phyloP scores from a whole-genome alignment of 1,284 basidiomycete genomes.

The Cryptococcus jaspeensis region DNA sequence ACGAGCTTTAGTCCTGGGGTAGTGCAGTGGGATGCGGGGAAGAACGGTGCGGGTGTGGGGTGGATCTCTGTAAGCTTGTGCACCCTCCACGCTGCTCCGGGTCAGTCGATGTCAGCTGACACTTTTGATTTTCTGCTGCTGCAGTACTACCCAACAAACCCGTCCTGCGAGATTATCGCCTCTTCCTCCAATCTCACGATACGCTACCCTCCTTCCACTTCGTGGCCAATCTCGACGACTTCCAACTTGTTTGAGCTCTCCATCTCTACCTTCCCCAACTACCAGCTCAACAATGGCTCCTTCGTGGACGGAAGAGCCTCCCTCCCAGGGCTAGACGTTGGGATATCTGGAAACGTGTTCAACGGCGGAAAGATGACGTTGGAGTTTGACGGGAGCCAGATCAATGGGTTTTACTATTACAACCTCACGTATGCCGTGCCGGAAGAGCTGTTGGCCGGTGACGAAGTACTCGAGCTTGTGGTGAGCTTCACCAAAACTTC shows the following conservation, averaged over 20 bases:
- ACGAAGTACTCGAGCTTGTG: slow-evolving; percentile 4
- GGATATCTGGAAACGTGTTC: slow-evolving; percentile 15
- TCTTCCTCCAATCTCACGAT: slow-evolving; percentile 7
- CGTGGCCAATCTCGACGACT: neutral
- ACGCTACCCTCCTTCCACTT: slow-evolving; percentile 2
- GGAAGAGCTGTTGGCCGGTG: neutral
- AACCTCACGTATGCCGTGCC: slow-evolving; percentile 8
- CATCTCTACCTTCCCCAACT: slow-evolving; percentile 12
- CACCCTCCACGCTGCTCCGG: too few species aligned
- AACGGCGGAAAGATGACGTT: neutral
- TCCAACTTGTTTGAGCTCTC: slow-evolving; percentile 7
- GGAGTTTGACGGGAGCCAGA: slow-evolving; percentile 2
- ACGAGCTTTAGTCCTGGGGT: slow-evolving; percentile 18
- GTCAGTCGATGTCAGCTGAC: neutral
- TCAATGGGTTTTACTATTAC: slow-evolving; percentile 7
- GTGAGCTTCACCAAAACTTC: slow-evolving; percentile 11
- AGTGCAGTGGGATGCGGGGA: slow-evolving; percentile 22
- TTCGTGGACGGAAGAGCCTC: slow-evolving; percentile 8
- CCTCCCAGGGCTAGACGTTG: slow-evolving; percentile 16
- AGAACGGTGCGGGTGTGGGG: slow-evolving; percentile 18
- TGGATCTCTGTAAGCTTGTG: slow-evolving; percentile 19
- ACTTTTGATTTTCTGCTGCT: neutral
- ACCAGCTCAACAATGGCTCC: slow-evolving; percentile 7
- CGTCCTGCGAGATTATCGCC: slow-evolving; percentile 10
- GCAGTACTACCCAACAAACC: slow-evolving; percentile 14